Conservation (phyloP, 2,329 filamentous ascomycete genomes). For the Ploettnerulaceae sp. region DNA sequence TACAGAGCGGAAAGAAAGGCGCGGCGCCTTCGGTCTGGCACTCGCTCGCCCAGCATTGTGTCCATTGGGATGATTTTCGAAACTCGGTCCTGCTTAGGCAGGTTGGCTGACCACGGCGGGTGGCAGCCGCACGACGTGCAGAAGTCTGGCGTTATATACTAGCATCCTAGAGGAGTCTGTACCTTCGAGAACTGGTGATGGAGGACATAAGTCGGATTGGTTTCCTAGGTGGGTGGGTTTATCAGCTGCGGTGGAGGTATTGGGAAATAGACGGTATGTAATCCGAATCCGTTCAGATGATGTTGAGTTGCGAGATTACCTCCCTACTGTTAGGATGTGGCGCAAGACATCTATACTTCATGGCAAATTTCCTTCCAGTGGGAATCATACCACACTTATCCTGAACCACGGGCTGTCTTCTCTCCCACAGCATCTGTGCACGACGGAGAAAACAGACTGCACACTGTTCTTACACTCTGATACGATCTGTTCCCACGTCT, state of each 20-base stretch:
- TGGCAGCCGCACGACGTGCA: slow-evolving; percentile 24
- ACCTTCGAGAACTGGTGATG: neutral
- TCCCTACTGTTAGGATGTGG: too few species aligned
- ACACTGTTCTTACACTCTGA: slow-evolving; percentile 10
- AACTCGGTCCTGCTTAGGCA: neutral
- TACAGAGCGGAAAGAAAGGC: slow-evolving; percentile 35
- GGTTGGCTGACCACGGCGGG: slow-evolving; percentile 8
- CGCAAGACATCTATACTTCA: too few species aligned
- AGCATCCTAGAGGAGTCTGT: slow-evolving; percentile 11
- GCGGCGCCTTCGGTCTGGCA: slow-evolving; percentile 26
- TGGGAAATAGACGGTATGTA: too few species aligned
- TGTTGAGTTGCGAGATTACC: neutral
- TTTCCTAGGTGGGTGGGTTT: neutral
- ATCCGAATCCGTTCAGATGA: too few species aligned
- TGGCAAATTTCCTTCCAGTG: slow-evolving; percentile 39
- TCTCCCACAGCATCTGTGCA: slow-evolving; percentile 12
- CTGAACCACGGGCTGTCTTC: slow-evolving; percentile 34
- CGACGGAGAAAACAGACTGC: slow-evolving; percentile 12
- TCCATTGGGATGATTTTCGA: neutral
- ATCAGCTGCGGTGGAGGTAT: too few species aligned
- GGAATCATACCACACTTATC: slow-evolving; percentile 45
- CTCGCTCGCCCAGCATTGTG: neutral
- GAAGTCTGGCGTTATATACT: slow-evolving; percentile 19
- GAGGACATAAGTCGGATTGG: neutral
- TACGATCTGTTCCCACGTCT: slow-evolving; percentile 17